These are phyloP conservation scores for Acorus gramineus DNA, from an alignment of 106 monocot genomes.

Conservation along the genomic window DNA sequence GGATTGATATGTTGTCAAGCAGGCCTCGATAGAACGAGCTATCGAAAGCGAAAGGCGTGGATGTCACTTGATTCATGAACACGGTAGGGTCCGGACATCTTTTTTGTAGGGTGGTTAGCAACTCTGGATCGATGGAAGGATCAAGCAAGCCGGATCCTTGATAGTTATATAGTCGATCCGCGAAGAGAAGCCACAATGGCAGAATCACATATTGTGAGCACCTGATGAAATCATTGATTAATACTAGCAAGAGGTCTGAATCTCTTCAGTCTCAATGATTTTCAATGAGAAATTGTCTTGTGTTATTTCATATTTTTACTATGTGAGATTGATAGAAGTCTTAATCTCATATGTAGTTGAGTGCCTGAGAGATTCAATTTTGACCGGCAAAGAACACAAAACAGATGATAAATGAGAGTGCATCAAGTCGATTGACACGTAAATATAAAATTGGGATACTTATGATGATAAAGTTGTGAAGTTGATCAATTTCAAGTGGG, in stretches of 20 bases:
- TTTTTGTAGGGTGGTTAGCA: conserved; percentile 13
- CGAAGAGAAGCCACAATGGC: conserved; percentile 39
- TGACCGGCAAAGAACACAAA: too few relatives aligned
- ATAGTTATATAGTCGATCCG: conserved; percentile 35
- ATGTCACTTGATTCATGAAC: conserved; percentile 17
- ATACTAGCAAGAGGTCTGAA: not conserved
- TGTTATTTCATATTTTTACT: too few relatives aligned
- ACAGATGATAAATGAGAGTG: too few relatives aligned
- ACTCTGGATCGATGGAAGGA: conserved; percentile 5
- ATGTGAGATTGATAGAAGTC: too few relatives aligned
- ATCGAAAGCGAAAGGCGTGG: conserved; percentile 5
- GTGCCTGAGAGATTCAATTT: too few relatives aligned
- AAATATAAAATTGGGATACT: too few relatives aligned
- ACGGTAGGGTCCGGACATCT: conserved; percentile 17
- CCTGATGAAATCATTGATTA: conserved; percentile 17
- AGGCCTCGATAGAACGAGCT: conserved; percentile 15
- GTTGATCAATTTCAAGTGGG: too few relatives aligned
- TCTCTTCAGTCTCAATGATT: too few relatives aligned
- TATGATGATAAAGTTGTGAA: too few relatives aligned
- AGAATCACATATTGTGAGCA: conserved; percentile 35
- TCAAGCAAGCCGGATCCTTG: conserved; percentile 15
- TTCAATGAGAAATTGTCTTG: too few relatives aligned
- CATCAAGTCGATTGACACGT: too few relatives aligned
- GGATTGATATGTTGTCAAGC: conserved; percentile 8
- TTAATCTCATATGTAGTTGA: too few relatives aligned